Evolutionary conservation across 805 yeast species (phyloP).

Genomic region (Candida pseudofarinosa): DNA sequence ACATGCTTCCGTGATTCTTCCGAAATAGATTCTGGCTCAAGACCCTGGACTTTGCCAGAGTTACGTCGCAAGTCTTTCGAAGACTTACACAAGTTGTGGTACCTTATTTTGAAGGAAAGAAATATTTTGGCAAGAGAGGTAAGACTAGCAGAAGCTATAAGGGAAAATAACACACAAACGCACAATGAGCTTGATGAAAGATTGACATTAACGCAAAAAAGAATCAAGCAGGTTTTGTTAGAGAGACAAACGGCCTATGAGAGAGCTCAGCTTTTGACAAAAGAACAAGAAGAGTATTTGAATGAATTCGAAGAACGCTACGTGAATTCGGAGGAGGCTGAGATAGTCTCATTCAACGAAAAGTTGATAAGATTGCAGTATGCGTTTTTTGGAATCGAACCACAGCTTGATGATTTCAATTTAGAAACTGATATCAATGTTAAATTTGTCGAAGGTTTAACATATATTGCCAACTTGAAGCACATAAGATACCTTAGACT

Average conservation of each 20-base stretch:
- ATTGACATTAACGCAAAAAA: constrained; percentile 34
- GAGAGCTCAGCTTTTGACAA: constrained; percentile 48
- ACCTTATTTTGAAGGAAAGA: constrained; percentile 75
- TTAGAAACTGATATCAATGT: constrained; percentile 50
- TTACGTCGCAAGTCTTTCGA: constrained; percentile 87
- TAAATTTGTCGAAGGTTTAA: constrained; percentile 59
- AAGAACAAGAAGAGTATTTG: constrained; percentile 46
- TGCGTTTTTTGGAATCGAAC: constrained; percentile 82
- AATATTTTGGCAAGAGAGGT: constrained; percentile 75
- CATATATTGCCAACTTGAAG: constrained; percentile 66
- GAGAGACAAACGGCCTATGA: constrained; percentile 77
- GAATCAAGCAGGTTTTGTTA: constrained; percentile 79
- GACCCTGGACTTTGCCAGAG: constrained; percentile 87
- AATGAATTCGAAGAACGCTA: constrained; percentile 56
- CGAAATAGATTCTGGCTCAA: constrained; percentile 51
- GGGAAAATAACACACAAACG: constrained; percentile 20
- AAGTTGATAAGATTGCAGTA: constrained; percentile 74
- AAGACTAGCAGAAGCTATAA: constrained; percentile 45
- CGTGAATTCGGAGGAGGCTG: constrained; percentile 47
- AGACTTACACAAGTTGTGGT: constrained; percentile 91
- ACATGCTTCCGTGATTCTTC: constrained; percentile 53
- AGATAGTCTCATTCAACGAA: constrained; percentile 58
- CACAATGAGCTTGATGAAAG: constrained; percentile 38
- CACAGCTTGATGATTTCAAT: constrained; percentile 53
- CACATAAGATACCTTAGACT: constrained; percentile 33